Conservation (phyloP, 495 filamentous ascomycete genomes). For the Penicillium coprophilum region DNA sequence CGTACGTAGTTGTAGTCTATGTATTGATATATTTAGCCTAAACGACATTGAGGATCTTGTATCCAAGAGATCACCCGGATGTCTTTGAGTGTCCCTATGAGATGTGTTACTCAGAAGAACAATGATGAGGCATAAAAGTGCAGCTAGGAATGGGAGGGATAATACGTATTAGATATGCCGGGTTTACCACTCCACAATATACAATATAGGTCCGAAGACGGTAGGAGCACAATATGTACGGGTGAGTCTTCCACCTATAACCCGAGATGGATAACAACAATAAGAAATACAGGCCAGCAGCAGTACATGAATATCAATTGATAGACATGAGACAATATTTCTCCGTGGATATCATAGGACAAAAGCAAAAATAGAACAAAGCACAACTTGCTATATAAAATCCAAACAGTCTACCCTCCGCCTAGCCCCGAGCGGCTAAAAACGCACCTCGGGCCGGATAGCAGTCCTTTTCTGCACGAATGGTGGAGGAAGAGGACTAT, state of each 20-base stretch:
- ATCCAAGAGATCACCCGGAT: no score
- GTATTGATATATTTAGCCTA: background rate
- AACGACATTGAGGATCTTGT: no score
- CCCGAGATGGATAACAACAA: background rate
- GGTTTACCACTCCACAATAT: no score
- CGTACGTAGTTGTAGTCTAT: background rate
- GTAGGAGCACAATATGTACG: background rate
- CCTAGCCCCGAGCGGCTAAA: constrained; percentile 7
- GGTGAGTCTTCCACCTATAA: background rate
- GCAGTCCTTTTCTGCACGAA: constrained; percentile 14
- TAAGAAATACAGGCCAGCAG: background rate
- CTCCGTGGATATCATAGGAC: constrained; percentile 1
- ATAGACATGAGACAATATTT: background rate
- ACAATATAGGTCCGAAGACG: no score
- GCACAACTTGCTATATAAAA: background rate
- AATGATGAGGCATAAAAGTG: background rate
- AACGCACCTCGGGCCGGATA: constrained; percentile 26
- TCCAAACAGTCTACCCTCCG: background rate
- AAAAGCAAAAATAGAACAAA: background rate
- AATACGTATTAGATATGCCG: background rate
- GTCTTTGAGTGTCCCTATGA: no score
- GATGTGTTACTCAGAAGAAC: background rate
- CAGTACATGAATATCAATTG: background rate
- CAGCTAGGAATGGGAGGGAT: background rate
- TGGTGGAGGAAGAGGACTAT: constrained; percentile 24